phyloP scores from a whole-genome alignment of 441 rosid species.

The Populus hybrid region DNA sequence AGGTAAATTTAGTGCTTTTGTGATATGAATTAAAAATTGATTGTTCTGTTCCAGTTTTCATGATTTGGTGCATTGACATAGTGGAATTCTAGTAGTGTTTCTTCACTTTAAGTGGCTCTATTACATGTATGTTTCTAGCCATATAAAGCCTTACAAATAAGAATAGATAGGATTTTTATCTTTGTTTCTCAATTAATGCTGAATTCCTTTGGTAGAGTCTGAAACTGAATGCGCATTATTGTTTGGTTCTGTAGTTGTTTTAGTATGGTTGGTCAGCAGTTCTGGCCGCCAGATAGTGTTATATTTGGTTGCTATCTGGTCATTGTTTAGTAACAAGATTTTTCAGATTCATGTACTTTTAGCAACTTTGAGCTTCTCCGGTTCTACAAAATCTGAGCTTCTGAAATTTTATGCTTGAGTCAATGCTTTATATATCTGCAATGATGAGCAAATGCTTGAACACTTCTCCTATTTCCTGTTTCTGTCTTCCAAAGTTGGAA shows the following conservation, averaged over 20 bases:
- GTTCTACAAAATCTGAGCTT: not conserved
- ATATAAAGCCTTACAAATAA: not conserved
- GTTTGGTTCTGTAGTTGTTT: not conserved
- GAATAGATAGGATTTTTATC: not conserved
- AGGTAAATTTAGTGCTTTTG: constrained; percentile 33
- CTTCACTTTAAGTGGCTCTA: not conserved
- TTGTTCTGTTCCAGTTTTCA: not conserved
- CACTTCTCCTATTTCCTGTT: not conserved
- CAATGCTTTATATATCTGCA: not conserved
- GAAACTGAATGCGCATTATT: not conserved
- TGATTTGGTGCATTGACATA: not conserved
- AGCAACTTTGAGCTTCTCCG: not conserved
- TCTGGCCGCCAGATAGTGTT: not conserved
- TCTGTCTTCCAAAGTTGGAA: not conserved
- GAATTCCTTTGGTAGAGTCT: not conserved
- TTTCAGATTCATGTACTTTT: not conserved
- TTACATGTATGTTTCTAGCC: not conserved
- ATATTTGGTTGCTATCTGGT: not conserved
- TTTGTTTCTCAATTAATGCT: not conserved
- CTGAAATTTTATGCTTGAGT: not conserved
- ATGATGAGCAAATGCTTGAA: not conserved
- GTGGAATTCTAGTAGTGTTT: not conserved
- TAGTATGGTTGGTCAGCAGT: not conserved
- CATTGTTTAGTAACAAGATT: not conserved
- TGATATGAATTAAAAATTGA: not conserved